These are phyloP conservation scores for Hylodesmum podocarpum DNA, from an alignment of 306 rosid genomes.

Conservation along the genomic window DNA sequence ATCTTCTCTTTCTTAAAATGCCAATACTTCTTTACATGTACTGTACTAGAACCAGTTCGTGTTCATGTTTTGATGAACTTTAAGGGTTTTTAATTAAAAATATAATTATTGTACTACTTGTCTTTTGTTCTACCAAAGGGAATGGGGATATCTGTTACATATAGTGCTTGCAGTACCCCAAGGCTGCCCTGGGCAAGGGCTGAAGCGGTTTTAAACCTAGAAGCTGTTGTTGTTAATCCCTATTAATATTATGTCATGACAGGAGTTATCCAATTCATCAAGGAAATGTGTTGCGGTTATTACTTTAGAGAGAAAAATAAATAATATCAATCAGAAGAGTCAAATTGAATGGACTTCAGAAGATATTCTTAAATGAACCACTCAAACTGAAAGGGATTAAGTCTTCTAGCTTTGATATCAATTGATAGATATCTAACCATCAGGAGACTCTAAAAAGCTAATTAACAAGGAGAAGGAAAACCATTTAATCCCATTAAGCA, in stretches of 20 bases:
- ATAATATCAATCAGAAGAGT: neutral
- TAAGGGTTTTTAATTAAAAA: conserved; percentile 26
- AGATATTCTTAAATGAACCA: neutral
- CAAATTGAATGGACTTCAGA: neutral
- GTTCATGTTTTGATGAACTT: conserved; percentile 46
- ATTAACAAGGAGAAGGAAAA: too few species aligned
- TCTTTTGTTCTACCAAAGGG: neutral
- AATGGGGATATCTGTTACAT: neutral
- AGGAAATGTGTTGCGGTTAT: neutral
- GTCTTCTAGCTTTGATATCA: too few species aligned
- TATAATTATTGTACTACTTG: neutral
- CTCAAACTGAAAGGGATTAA: too few species aligned
- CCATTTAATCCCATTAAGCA: too few species aligned
- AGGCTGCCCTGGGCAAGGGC: neutral
- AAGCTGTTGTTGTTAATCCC: neutral
- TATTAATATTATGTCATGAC: neutral
- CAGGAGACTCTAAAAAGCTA: too few species aligned
- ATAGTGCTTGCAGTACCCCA: neutral
- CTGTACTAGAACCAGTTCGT: conserved; percentile 42
- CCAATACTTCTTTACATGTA: conserved; percentile 33
- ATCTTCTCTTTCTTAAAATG: conserved; percentile 33
- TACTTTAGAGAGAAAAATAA: neutral
- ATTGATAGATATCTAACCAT: too few species aligned
- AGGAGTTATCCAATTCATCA: neutral
- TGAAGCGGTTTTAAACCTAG: neutral